Base-by-base conservation (phyloP, 202 grass and related monocot species). In the Musa balbisiana region DNA sequence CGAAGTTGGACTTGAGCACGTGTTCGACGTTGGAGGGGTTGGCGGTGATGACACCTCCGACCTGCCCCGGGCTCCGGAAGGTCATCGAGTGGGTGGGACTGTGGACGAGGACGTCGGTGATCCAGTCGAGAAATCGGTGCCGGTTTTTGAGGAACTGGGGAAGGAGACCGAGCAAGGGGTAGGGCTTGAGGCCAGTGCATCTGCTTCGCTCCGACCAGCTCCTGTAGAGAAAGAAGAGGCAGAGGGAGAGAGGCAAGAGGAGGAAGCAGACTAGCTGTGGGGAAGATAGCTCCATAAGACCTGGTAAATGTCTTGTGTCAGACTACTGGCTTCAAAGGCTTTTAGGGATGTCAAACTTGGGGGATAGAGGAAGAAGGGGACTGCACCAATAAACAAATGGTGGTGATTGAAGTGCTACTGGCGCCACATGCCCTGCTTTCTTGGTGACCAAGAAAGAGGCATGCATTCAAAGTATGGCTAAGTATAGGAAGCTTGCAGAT, bases 21-120 rank as follows among this genome's bases (percentile, higher is more conserved):
- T 69, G 66, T 43, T 83, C 85, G 10, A 80, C 85, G 29, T 91
- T 80, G 6, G 83, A 82, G 64, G 66, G 29, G 25, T 69, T 69
- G 14, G 66, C 66, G 25, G 66, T 69, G 66, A 69, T 43, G 66
- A 69, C 27, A 5, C 66, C 66, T 25, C 66, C 29, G 11, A 16
- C 26, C 33, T 69, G 66, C 3, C 69, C 43, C 49, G 69, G 69
- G 2, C 8, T n/a, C 2, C 10, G 5, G 69, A 72, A 52, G 3
- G 49, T 22, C 15, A 72, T 11, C 4, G 69, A 20, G 15, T 52
- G 33, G 49, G 69, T 52, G 49, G 69, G 69, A 4, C 27, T 72
- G 8, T 20, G 17, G 6, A 22, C 9, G 9, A 72, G 43, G 50
- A 52, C 17, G 8, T 72, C 69, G 15, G 69, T 72, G 69, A 53